Base-by-base conservation (phyloP, 441 rosid species). In the Gossypium davidsonii region DNA sequence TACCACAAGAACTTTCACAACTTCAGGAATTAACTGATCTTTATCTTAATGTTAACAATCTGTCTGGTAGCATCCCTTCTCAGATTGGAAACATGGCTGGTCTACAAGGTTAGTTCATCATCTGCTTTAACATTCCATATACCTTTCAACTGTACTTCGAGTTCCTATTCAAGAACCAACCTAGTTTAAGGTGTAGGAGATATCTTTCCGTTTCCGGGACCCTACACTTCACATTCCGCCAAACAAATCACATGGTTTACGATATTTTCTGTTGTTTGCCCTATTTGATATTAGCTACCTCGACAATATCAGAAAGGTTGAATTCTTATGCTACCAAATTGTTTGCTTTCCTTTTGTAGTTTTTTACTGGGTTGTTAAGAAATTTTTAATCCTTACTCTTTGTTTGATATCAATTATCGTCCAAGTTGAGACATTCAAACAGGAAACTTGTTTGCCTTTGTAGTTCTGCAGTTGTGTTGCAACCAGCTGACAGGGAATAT, bases 381-480 rank as follows among this genome's bases (percentile, higher is more conserved):
- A 31, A 25, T 6, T 28, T 31, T 15, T 31, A 6, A 61, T 61
- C 46, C 1, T 12, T 61, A 31, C 12, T 60, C 5, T 12, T 34
- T 61, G 21, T n/a, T 6, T 61, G 64, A 59, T 26, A 28, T 28
- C 18, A 21, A 9, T 3, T 8, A 25, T 12, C 10, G 6, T 55
- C 14, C 1, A 14, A 59, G 42, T 59, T 52, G 49, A 20, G 39
- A 51, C 37, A 31, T 34, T 74, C 37, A 62, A 18, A 10, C 21
- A 18, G 15, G 56, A 26, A 11, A 26, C 31, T 78, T n/a, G 28
- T 60, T 70, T 83, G 42, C 53, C 56, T 74, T 34, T 76, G 82
- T 74, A 94, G 98, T 88, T 46, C 58, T 94, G 74, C 87, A 94
- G 82, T 92, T 94, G 9, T 88, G 93, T 64, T 88, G 85, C 81